Evolutionary conservation across 2,329 filamentous ascomycete species (phyloP), one percentile per base, ranked within the genome.

Genomic region (Botryotinia convoluta): DNA sequence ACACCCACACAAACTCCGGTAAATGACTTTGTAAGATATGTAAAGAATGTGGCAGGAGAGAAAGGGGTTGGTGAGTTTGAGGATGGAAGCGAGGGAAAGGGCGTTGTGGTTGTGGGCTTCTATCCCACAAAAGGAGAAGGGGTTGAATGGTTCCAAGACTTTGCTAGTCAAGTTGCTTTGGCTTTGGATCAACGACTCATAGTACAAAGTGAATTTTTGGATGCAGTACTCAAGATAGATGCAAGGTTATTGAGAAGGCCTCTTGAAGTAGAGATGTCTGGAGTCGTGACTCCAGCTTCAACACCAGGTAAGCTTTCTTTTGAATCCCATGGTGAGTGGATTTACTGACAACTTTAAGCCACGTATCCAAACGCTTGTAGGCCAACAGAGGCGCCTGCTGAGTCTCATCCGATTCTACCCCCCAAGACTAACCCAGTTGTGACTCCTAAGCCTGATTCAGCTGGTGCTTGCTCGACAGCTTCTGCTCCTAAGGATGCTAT

Each of bases 141-240:
- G 79, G 85, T 76, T 83, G 86, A 72, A 16, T 97, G 93, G 93
- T 93, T 89, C 74, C 85, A 87, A 26, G 84, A 89, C 2, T 91
- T 97, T 77, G 87, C 91, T 76, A 90, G 87, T 8, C 84, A 90
- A 12, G 88, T 97, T 26, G 92, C 94, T 3, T 81, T 91, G 32
- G 86, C 89, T 63, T 87, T 97, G 20, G 91, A 94, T 74, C 94
- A 97, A 80, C 89, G 94, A 6, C 90, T 94, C 3, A 91, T 98
- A 71, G 90, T 95, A 77, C 94, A 98, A 79, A 94, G 92, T 73
- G 95, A 98, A 78, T 97, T 99, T 75, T 86, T 99, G 3, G 94
- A 97, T 81, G 93, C 93, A 1, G 96, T 99, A 63, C 83, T 98
- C 42, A 90, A 86, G n/a, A 92, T 92, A 69, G 91, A 98, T 82